phyloP scores from a whole-genome alignment of 805 yeast species.

The Wickerhamomyces canadensis region DNA sequence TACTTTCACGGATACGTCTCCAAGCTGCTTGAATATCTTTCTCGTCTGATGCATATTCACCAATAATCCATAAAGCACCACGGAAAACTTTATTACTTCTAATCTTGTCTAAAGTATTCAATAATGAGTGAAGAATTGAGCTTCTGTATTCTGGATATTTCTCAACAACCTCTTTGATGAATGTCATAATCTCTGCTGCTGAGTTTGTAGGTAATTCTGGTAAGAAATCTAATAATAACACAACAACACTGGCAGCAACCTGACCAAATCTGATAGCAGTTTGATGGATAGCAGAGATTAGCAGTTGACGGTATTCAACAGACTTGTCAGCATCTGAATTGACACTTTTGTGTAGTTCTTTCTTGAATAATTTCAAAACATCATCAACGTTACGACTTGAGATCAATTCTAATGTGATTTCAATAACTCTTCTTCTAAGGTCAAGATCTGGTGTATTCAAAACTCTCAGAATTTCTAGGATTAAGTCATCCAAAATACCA shows the following conservation, averaged over 20 bases:
- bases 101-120: slow-evolving; percentile 55
- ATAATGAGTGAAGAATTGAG: slow-evolving; percentile 56
- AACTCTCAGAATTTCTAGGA: slow-evolving; percentile 81
- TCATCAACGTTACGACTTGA: slow-evolving; percentile 90
- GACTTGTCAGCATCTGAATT: slow-evolving; percentile 68
- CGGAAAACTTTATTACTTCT: slow-evolving; percentile 89
- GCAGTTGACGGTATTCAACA: slow-evolving; percentile 79
- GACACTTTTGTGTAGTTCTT: slow-evolving; percentile 77
- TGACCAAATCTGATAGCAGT: slow-evolving; percentile 86
- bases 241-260: slow-evolving; percentile 88
- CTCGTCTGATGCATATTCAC: slow-evolving; percentile 79
- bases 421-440: slow-evolving; percentile 83
- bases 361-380: slow-evolving; percentile 85
- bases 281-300: slow-evolving; percentile 83
- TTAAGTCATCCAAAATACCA: slow-evolving; percentile 77
- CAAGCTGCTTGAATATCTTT: slow-evolving; percentile 75
- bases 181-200: slow-evolving; percentile 85
- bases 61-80: slow-evolving; percentile 92
- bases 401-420: slow-evolving; percentile 74
- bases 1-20: slow-evolving; percentile 73
- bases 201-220: slow-evolving; percentile 79
- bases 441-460: slow-evolving; percentile 86
- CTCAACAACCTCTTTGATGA: slow-evolving; percentile 91
- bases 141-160: slow-evolving; percentile 77
- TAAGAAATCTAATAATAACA: slow-evolving; percentile 77